Percentiles rank a stretch among this genome's conserved stretches.
Conservation (phyloP, 2,329 filamentous ascomycete genomes). For the Ascochyta clinopodiicola region DNA sequence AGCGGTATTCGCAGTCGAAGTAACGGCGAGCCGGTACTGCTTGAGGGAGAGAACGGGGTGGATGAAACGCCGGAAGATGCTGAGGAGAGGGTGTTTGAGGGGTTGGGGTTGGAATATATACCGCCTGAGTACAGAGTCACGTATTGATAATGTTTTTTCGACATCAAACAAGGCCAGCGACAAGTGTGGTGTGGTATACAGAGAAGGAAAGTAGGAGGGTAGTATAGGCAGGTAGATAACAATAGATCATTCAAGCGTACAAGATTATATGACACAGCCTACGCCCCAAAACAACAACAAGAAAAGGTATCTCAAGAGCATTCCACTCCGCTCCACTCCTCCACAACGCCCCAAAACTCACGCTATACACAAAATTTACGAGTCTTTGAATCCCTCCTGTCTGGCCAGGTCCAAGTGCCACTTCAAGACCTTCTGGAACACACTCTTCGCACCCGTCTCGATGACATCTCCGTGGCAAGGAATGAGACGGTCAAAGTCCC, state of each 20-base stretch:
- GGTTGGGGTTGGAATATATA: conserved; percentile 65
- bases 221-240: neutral
- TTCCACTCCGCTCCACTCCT: neutral
- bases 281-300: neutral
- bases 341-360: neutral
- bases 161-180: neutral
- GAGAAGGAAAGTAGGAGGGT: neutral
- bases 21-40: conserved; percentile 74
- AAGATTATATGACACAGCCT: neutral
- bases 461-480: conserved; percentile 95
- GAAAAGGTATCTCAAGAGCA: neutral
- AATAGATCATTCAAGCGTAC: neutral
- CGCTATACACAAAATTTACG: neutral
- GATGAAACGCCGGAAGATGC: conserved; percentile 69
- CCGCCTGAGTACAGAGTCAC: conserved; percentile 55
- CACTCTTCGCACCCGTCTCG: conserved; percentile 73
- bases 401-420: conserved; percentile 72
- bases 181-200: neutral
- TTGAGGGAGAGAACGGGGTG: conserved; percentile 60
- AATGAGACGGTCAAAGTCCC: conserved; percentile 86
- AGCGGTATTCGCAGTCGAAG: conserved; percentile 76
- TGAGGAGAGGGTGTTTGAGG: conserved; percentile 80
- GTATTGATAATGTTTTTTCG: conserved; percentile 37
- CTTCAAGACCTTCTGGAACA: conserved; percentile 78
- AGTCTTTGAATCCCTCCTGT: conserved; percentile 22